These are phyloP conservation scores for Apiospora pterosperma DNA, from an alignment of 2,329 filamentous ascomycete species.

Conservation along the genomic window DNA sequence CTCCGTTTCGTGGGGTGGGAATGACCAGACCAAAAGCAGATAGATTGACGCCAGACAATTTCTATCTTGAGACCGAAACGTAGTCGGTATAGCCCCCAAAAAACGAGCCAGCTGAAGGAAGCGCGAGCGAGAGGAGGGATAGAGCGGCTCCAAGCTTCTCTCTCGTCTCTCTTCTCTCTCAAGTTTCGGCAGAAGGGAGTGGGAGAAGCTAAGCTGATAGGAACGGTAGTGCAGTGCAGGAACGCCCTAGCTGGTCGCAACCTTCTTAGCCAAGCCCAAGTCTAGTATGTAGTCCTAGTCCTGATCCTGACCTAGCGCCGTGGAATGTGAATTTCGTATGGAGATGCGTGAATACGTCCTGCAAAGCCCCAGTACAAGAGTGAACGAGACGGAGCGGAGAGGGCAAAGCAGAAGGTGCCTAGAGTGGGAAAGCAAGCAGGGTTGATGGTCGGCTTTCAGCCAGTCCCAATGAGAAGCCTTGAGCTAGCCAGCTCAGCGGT, in stretches of 20 bases:
- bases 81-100: neutral
- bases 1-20: constrained; percentile 7
- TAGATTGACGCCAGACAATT: neutral
- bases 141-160: neutral
- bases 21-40: constrained; percentile 4
- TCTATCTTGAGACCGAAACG: neutral
- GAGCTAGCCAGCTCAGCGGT: constrained; percentile 28
- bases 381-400: constrained; percentile 15
- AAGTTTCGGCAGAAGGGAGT: constrained; percentile 1
- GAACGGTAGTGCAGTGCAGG: neutral
- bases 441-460: constrained; percentile 3
- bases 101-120: neutral
- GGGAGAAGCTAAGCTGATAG: neutral
- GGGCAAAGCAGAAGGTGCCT: constrained; percentile 12
- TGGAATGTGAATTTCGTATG: neutral
- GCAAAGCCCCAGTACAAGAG: neutral
- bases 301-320: neutral
- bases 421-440: neutral
- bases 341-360: neutral
- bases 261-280: neutral
- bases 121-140: neutral
- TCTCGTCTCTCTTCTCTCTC: neutral
- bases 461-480: constrained; percentile 2
- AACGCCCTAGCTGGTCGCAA: constrained; percentile 1
- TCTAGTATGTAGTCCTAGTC: neutral